Evolutionary conservation across 495 filamentous ascomycete genomes (phyloP).

Genomic region (Penicillium salamii): DNA sequence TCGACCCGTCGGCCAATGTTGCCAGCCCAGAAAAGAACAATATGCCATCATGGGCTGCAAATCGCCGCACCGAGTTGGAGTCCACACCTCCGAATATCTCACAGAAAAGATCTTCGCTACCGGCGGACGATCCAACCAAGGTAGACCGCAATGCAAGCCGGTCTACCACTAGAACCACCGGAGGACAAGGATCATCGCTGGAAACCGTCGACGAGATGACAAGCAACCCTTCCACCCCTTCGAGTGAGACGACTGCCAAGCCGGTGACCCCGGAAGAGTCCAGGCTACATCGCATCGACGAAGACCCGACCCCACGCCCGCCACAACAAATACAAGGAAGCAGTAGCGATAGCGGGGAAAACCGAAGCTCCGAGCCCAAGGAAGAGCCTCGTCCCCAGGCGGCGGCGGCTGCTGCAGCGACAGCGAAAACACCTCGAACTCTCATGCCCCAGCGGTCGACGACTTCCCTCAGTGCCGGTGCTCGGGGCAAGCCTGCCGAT

Average conservation of each 20-base stretch:
- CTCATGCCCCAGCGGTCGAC: constrained; percentile 48
- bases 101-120: constrained; percentile 34
- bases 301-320: constrained; percentile 37
- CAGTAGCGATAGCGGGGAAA: constrained; percentile 50
- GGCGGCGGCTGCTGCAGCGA: constrained; percentile 19
- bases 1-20: constrained; percentile 57
- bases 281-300: constrained; percentile 37
- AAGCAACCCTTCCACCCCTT: constrained; percentile 75
- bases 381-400: constrained; percentile 32
- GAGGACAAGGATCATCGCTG: constrained; percentile 65
- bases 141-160: constrained; percentile 35
- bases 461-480: constrained; percentile 45
- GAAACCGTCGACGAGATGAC: constrained; percentile 90
- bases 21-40: constrained; percentile 61
- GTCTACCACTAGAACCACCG: constrained; percentile 55
- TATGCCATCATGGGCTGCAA: constrained; percentile 60
- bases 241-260: constrained; percentile 44
- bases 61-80: constrained; percentile 38
- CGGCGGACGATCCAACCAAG: constrained; percentile 32
- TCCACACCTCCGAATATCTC: constrained; percentile 41
- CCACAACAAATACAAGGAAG: constrained; percentile 38
- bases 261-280: constrained; percentile 29
- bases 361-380: constrained; percentile 40
- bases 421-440: constrained; percentile 22
- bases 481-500: constrained; percentile 62